Evolutionary conservation across 495 filamentous ascomycete genomes (phyloP).

Genomic region (Hyaloscypha finlandica): DNA sequence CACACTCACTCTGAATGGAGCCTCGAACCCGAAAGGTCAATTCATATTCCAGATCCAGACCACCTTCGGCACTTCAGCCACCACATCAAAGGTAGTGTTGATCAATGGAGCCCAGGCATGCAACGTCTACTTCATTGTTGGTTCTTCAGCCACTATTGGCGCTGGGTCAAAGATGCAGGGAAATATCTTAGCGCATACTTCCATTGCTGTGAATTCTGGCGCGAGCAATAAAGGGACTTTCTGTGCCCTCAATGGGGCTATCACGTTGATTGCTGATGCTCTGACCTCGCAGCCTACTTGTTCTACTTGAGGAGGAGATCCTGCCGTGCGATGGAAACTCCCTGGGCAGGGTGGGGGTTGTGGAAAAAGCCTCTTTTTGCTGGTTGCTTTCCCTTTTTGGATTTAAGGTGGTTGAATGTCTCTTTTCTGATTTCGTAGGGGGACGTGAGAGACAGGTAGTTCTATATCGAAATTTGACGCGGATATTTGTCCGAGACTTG

Average conservation of each 20-base stretch:
- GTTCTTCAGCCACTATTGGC: conserved; percentile 18
- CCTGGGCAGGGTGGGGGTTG: no score
- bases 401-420: no score
- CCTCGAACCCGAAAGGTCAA: conserved; percentile 9
- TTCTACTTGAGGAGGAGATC: background rate
- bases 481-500: no score
- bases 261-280: conserved; percentile 21
- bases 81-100: conserved; percentile 9
- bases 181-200: conserved; percentile 20
- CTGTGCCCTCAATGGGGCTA: conserved; percentile 17
- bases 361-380: no score
- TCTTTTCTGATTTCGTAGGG: no score
- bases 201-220: conserved; percentile 4
- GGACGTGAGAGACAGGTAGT: no score
- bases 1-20: conserved; percentile 18
- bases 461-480: no score
- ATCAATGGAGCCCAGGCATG: conserved; percentile 26
- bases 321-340: no score
- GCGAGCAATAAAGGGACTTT: conserved; percentile 19
- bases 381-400: no score
- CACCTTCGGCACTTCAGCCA: conserved; percentile 11
- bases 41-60: conserved; percentile 25
- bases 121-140: conserved; percentile 26
- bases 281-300: background rate
- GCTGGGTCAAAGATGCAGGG: conserved; percentile 15